phyloP scores from a whole-genome alignment of 2,329 filamentous ascomycete species.

The Chlorencoelia australis region DNA sequence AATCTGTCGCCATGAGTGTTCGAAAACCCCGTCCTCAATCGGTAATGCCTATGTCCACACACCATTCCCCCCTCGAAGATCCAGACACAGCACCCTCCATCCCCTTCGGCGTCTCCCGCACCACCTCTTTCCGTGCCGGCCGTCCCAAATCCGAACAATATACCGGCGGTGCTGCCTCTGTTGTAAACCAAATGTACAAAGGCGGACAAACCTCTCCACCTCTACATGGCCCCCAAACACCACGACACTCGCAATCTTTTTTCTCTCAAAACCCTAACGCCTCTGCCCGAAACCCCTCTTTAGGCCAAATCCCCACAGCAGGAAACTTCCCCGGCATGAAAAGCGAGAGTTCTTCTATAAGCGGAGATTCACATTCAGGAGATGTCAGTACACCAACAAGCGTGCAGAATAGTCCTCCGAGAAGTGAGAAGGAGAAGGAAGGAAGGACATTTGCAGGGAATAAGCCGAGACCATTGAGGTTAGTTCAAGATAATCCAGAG shows the following conservation, averaged over 20 bases:
- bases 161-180: slow-evolving; percentile 48
- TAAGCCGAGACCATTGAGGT: slow-evolving; percentile 73
- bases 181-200: slow-evolving; percentile 87
- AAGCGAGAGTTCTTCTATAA: slow-evolving; percentile 43
- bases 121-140: slow-evolving; percentile 38
- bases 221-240: slow-evolving; percentile 40
- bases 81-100: slow-evolving; percentile 68
- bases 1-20: slow-evolving; percentile 42
- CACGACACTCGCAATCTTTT: slow-evolving; percentile 53
- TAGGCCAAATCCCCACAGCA: slow-evolving; percentile 36
- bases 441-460: slow-evolving; percentile 52
- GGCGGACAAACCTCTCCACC: slow-evolving; percentile 52
- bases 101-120: slow-evolving; percentile 51
- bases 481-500: slow-evolving; percentile 66
- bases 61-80: slow-evolving; percentile 40
- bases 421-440: slow-evolving; percentile 45
- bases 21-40: slow-evolving; percentile 45
- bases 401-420: slow-evolving; percentile 42
- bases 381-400: slow-evolving; percentile 44
- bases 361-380: slow-evolving; percentile 55
- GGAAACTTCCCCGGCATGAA: slow-evolving; percentile 59
- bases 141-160: slow-evolving; percentile 56
- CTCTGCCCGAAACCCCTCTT: slow-evolving; percentile 42
- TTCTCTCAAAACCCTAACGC: slow-evolving; percentile 45
- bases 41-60: slow-evolving; percentile 34